Conservation (phyloP, 2,329 filamentous ascomycete genomes). For the Chaetomiaceae sp. region DNA sequence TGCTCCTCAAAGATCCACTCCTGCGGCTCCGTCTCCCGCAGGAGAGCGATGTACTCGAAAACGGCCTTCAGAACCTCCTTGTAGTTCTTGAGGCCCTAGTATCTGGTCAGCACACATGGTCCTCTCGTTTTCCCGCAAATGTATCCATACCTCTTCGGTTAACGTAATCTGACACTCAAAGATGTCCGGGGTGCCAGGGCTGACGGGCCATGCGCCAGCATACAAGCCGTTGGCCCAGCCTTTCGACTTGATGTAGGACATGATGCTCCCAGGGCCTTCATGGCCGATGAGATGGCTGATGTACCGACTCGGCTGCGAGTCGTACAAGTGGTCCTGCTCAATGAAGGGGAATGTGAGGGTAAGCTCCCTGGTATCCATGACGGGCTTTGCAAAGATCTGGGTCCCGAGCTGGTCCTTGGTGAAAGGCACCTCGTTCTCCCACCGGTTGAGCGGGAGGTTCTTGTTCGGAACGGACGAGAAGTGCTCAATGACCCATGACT, state of each 20-base stretch:
- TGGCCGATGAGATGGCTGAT: slow-evolving; percentile 87
- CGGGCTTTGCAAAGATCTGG: slow-evolving; percentile 83
- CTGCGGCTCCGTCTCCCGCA: slow-evolving; percentile 74
- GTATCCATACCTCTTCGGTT: slow-evolving; percentile 66
- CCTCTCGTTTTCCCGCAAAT: too few relatives aligned
- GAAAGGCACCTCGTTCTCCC: slow-evolving; percentile 49
- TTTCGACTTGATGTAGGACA: slow-evolving; percentile 84
- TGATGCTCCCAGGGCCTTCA: slow-evolving; percentile 86
- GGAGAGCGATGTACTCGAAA: slow-evolving; percentile 87
- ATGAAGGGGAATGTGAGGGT: slow-evolving; percentile 80
- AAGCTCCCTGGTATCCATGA: slow-evolving; percentile 79
- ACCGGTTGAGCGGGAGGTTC: slow-evolving; percentile 59
- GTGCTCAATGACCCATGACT: slow-evolving; percentile 78
- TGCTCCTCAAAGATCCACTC: slow-evolving; percentile 95
- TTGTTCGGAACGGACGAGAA: slow-evolving; percentile 82
- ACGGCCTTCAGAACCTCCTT: slow-evolving; percentile 76
- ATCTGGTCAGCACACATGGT: neutral
- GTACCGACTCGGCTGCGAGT: slow-evolving; percentile 79
- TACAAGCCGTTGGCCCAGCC: slow-evolving; percentile 84
- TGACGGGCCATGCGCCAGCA: slow-evolving; percentile 70
- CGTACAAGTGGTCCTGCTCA: slow-evolving; percentile 75
- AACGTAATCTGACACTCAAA: slow-evolving; percentile 76
- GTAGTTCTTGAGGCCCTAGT: slow-evolving; percentile 68
- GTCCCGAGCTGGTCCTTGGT: slow-evolving; percentile 50
- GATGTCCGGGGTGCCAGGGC: slow-evolving; percentile 69